Conservation (phyloP, 2,329 filamentous ascomycete genomes). For the Penicillium sumatraense region DNA sequence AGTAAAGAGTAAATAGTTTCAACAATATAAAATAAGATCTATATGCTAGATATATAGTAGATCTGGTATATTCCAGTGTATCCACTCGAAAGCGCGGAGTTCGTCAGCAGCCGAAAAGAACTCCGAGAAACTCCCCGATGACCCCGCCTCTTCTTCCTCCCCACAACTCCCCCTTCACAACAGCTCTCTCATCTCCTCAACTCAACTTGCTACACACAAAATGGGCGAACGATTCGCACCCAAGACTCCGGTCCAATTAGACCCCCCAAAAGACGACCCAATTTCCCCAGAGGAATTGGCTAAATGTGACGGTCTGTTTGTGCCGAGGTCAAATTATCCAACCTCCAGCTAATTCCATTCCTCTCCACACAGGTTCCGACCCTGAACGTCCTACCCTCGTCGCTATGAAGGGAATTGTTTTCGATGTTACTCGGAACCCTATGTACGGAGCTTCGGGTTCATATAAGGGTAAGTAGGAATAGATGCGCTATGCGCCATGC, state of each 20-base stretch:
- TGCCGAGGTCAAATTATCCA: not conserved
- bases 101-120: conserved; percentile 19
- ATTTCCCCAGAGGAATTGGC: conserved; percentile 81
- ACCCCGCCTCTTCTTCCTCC: conserved; percentile 23
- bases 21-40: no score
- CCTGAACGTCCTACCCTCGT: conserved; percentile 60
- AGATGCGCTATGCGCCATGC: not conserved
- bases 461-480: conserved; percentile 74
- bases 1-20: not conserved
- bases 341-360: not conserved
- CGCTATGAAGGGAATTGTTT: conserved; percentile 83
- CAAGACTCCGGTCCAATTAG: conserved; percentile 59
- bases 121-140: conserved; percentile 11
- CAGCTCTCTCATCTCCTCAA: not conserved
- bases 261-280: conserved; percentile 83
- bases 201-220: conserved; percentile 1
- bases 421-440: conserved; percentile 89
- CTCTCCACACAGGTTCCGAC: conserved; percentile 39
- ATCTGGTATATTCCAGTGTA: no score
- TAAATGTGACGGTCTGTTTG: conserved; percentile 73
- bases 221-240: conserved; percentile 46
- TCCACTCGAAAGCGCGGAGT: conserved; percentile 4
- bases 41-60: no score
- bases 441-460: conserved; percentile 81
- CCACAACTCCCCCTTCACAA: conserved; percentile 1